A percentile compares a stretch with the other conserved stretches of the same genome.
Conservation (phyloP, 345 rosid species). For the Tarenaya hassleriana region DNA sequence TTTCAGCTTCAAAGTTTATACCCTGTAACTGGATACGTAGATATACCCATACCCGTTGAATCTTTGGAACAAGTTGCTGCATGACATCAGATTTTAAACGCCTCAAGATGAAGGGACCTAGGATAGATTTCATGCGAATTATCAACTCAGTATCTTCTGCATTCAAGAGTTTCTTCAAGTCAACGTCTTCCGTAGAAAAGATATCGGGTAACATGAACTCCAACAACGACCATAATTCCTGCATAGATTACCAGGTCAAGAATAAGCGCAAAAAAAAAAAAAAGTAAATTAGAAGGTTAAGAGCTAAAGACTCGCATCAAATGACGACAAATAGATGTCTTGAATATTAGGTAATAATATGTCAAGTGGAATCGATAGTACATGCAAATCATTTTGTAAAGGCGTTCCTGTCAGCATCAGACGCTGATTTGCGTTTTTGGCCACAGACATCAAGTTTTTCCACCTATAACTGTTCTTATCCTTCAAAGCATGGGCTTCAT, state of each 20-base stretch:
- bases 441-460: constrained; percentile 89
- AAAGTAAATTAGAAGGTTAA: background rate
- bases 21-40: background rate
- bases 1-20: constrained; percentile 5
- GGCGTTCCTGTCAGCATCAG: constrained; percentile 99
- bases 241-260: constrained; percentile 23
- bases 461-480: constrained; percentile 96
- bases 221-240: constrained; percentile 95
- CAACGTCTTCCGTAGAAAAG: constrained; percentile 85
- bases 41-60: constrained; percentile 54
- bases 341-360: background rate
- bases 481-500: constrained; percentile 96
- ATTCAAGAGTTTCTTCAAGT: constrained; percentile 77
- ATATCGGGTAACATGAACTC: constrained; percentile 97
- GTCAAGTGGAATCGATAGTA: constrained; percentile 26
- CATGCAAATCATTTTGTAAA: constrained; percentile 96
- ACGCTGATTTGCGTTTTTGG: constrained; percentile 90
- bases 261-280: too few species aligned
- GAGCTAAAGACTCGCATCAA: too few species aligned
- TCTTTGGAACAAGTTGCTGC: constrained; percentile 95
- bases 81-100: constrained; percentile 94
- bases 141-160: constrained; percentile 79
- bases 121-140: constrained; percentile 85
- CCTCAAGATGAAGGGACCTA: constrained; percentile 94
- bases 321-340: background rate